These are phyloP conservation scores for Mycena crocata DNA, from an alignment of 768 basidiomycete species.

Conservation along the genomic window DNA sequence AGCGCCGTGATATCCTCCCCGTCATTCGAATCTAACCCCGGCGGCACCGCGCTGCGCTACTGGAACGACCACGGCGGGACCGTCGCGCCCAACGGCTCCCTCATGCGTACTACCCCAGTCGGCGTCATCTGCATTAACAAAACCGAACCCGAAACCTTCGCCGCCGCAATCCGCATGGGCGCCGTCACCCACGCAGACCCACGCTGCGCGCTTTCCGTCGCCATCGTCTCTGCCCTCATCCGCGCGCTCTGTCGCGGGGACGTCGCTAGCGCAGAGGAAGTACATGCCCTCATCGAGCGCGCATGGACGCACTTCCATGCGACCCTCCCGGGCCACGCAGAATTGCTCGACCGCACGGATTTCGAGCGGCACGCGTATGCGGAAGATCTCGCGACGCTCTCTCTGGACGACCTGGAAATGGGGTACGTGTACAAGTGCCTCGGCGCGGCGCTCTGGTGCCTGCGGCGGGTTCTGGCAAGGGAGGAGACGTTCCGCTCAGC, in stretches of 20 bases:
- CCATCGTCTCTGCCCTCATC: constrained; percentile 35
- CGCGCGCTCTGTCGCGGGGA: constrained; percentile 33
- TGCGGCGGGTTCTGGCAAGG: constrained; percentile 29
- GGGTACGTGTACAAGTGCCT: constrained; percentile 41
- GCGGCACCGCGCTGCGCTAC: constrained; percentile 26
- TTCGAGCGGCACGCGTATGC: constrained; percentile 34
- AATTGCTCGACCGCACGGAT: constrained; percentile 30
- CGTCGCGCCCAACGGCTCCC: constrained; percentile 36
- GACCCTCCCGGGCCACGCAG: constrained; percentile 6
- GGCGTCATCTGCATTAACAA: constrained; percentile 36
- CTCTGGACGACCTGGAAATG: constrained; percentile 30
- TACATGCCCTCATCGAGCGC: constrained; percentile 32
- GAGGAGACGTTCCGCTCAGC: constrained; percentile 35
- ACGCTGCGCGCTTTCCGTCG: constrained; percentile 37
- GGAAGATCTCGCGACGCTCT: constrained; percentile 25
- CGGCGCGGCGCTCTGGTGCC: constrained; percentile 37
- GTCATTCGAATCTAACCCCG: constrained; percentile 21
- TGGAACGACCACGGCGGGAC: constrained; percentile 32
- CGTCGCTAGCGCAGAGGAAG: constrained; percentile 18
- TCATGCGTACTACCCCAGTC: constrained; percentile 38
- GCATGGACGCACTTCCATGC: constrained; percentile 29
- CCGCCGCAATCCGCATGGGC: constrained; percentile 34
- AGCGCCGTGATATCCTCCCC: constrained; percentile 34
- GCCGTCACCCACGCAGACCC: constrained; percentile 38
- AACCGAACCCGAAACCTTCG: constrained; percentile 36